Percentiles rank a stretch among this genome's conserved stretches.
phyloP scores from a whole-genome alignment of 805 yeast species.

The Starmerella potacharoeniae region DNA sequence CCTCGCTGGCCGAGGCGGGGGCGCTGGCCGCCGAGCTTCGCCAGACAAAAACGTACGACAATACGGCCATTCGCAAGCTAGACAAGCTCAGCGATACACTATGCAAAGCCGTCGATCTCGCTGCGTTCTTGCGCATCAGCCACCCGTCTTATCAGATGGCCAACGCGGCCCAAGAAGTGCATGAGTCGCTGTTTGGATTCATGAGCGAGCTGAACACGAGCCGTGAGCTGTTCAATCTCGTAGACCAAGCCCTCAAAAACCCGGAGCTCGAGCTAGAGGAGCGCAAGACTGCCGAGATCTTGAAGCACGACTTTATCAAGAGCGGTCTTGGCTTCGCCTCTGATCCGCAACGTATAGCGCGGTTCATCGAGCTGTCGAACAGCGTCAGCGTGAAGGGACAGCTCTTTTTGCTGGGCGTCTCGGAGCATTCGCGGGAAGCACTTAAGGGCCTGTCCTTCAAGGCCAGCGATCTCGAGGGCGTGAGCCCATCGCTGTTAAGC shows the following conservation, averaged over 20 bases:
- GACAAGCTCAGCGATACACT: conserved; percentile 80
- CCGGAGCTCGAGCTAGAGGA: conserved; percentile 59
- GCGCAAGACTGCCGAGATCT: conserved; percentile 63
- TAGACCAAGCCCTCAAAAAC: conserved; percentile 25
- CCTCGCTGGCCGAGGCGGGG: conserved; percentile 57
- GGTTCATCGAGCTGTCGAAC: conserved; percentile 66
- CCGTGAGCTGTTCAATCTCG: conserved; percentile 50
- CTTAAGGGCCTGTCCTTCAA: conserved; percentile 16
- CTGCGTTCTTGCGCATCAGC: conserved; percentile 79
- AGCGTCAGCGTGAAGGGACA: conserved; percentile 74
- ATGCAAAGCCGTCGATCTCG: conserved; percentile 86
- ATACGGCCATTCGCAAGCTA: conserved; percentile 45
- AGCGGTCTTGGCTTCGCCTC: conserved; percentile 77
- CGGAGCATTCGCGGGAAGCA: conserved; percentile 4
- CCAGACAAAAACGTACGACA: conserved; percentile 16
- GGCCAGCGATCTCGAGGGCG: conserved; percentile 25
- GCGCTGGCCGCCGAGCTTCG: conserved; percentile 47
- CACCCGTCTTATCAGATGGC: conserved; percentile 69
- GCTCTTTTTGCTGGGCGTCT: conserved; percentile 46
- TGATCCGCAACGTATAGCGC: conserved; percentile 40
- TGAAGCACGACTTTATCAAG: conserved; percentile 74
- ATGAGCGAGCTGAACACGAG: conserved; percentile 89
- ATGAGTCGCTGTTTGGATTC: conserved; percentile 78
- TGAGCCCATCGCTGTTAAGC: conserved; percentile 26
- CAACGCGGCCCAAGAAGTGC: conserved; percentile 74